These are phyloP conservation scores for Panicum virgatum DNA, from an alignment of 202 grass and related monocot species.

Conservation along the genomic window DNA sequence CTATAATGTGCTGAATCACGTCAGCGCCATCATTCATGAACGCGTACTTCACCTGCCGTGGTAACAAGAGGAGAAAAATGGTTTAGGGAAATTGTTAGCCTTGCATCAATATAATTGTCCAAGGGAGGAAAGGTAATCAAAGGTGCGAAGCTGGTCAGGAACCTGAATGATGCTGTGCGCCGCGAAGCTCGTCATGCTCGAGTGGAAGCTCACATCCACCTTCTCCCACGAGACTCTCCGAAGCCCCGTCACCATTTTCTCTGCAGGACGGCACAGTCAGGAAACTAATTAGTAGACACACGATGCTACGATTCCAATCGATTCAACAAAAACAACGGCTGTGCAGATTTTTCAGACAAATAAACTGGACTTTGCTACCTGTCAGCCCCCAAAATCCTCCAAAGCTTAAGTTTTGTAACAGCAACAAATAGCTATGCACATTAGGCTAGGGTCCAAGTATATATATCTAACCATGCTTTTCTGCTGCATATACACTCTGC, in stretches of 20 bases:
- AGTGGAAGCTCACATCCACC: constrained; percentile 76
- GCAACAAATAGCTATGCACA: neutral
- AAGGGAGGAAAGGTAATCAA: neutral
- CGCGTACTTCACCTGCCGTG: constrained; percentile 57
- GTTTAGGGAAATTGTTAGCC: neutral
- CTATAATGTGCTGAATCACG: constrained; percentile 83
- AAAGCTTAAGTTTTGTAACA: neutral
- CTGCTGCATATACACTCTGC: neutral
- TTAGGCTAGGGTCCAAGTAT: too few relatives aligned
- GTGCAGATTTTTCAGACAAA: neutral
- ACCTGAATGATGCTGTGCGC: constrained; percentile 85
- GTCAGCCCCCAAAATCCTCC: neutral
- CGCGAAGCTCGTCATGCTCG: constrained; percentile 57
- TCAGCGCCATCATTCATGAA: constrained; percentile 84
- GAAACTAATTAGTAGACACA: neutral
- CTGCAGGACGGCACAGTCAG: constrained; percentile 23
- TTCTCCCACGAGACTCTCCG: constrained; percentile 67
- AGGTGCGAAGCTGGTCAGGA: neutral
- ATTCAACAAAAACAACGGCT: neutral
- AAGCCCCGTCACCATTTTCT: constrained; percentile 70
- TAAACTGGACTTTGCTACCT: neutral
- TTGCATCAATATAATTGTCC: neutral
- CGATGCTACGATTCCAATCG: neutral
- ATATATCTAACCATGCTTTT: neutral
- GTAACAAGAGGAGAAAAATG: neutral